Conservation (phyloP, 139 green algal species). For the Closterium sp. region DNA sequence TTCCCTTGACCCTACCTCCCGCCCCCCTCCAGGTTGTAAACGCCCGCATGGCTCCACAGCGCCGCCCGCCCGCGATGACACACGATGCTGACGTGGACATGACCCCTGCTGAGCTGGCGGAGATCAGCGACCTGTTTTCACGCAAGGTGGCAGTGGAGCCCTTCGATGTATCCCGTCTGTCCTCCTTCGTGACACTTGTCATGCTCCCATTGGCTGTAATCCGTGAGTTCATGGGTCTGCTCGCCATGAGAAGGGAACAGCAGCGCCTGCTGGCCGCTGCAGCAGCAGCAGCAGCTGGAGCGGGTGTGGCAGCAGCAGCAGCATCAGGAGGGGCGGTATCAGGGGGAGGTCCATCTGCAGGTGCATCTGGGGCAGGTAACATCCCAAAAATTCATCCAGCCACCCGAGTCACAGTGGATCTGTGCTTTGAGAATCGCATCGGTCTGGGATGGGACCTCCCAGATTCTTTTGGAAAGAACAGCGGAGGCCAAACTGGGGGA, state of each 20-base stretch:
- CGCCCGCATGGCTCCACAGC: not conserved
- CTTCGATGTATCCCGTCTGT: conserved; percentile 28
- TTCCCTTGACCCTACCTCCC: not conserved
- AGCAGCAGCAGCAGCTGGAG: not conserved
- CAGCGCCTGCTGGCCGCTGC: not conserved
- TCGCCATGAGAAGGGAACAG: conserved; percentile 13
- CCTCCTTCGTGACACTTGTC: conserved; percentile 39
- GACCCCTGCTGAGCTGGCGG: conserved; percentile 5
- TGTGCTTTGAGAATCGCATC: conserved; percentile 22
- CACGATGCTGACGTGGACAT: conserved; percentile 19
- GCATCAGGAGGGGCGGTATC: not conserved
- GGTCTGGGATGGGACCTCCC: not conserved
- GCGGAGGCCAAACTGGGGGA: not conserved
- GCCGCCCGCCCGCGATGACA: not conserved
- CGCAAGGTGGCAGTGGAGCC: conserved; percentile 34
- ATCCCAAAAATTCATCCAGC: not conserved
- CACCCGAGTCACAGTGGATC: not conserved
- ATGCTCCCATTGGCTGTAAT: conserved; percentile 25
- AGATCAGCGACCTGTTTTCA: conserved; percentile 24
- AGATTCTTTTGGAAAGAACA: not conserved
- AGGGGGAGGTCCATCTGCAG: not conserved
- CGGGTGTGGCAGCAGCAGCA: not conserved
- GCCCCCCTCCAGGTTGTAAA: not conserved
- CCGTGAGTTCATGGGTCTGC: conserved; percentile 29
- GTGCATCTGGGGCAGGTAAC: not conserved